phyloP scores from a whole-genome alignment of 2,329 filamentous ascomycete genomes.

The Aspergillus uvarum region DNA sequence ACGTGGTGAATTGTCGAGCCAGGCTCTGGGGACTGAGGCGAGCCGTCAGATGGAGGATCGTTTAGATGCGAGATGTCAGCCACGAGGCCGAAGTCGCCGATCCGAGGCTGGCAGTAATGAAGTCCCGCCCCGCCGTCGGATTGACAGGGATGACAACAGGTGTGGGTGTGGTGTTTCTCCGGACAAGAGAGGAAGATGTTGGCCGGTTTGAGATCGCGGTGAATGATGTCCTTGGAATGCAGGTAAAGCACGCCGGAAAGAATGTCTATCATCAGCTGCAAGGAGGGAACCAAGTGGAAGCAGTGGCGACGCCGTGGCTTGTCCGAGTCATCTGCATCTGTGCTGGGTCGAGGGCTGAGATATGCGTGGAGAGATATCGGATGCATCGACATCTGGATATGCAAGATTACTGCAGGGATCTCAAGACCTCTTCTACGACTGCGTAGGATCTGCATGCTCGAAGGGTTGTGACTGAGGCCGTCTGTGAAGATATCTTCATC shows the following conservation, averaged over 20 bases:
- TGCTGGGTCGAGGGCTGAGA: constrained; percentile 43
- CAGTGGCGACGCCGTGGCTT: constrained; percentile 52
- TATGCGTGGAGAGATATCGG: constrained; percentile 63
- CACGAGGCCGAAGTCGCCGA: constrained; percentile 68
- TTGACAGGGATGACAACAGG: constrained; percentile 53
- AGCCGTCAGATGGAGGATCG: constrained; percentile 24
- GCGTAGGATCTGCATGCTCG: constrained; percentile 32
- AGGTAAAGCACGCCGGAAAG: constrained; percentile 65
- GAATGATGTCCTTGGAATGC: constrained; percentile 60
- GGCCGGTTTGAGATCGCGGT: constrained; percentile 67
- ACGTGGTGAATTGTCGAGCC: constrained; percentile 38
- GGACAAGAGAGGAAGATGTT: constrained; percentile 63
- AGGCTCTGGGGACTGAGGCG: constrained; percentile 20
- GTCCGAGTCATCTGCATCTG: constrained; percentile 13
- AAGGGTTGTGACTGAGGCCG: constrained; percentile 38
- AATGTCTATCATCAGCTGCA: constrained; percentile 59
- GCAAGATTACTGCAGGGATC: constrained; percentile 51
- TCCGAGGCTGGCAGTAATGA: constrained; percentile 57
- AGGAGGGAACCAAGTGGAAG: constrained; percentile 59
- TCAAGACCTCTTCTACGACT: constrained; percentile 26
- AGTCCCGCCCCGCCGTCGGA: constrained; percentile 23
- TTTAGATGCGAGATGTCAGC: constrained; percentile 51
- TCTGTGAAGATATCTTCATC: constrained; percentile 45
- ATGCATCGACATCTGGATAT: constrained; percentile 69
- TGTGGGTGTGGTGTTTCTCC: constrained; percentile 49